Evolutionary conservation across 2,329 filamentous ascomycete species (phyloP), one percentile per base, ranked within the genome.

Genomic region (Shiraia sp.): DNA sequence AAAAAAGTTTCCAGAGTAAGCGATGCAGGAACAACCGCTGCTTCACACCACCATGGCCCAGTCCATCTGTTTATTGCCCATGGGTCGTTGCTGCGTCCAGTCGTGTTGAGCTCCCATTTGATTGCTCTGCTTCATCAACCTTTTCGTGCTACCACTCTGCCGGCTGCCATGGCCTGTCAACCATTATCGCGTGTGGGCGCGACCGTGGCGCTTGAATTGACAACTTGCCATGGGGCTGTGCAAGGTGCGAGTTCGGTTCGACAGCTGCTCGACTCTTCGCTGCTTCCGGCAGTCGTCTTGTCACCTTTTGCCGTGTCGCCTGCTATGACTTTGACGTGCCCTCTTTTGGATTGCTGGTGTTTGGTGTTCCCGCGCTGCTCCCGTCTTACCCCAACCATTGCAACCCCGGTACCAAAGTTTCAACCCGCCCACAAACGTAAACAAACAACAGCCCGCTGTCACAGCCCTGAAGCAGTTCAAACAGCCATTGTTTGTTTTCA

Each of bases 1-100:
- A 44, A 32, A 51, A 49, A 40, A 44, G 45, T 31, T 10, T 40
- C 42, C 42, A 51, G 50, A 51, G 40, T 54, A 57, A 59, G 49
- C 52, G 30, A 52, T 51, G 55, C 57, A 63, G 56, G 52, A 57
- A 56, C 54, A 55, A 34, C 33, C 32, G 48, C 51, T 45, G 40
- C 34, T 45, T 44, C 42, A 45, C 35, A 39, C 42, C 24, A 26
- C 34, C 35, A 40, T 39, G 34, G 37, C 19, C 22, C 17, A 37
- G 34, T 40, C 31, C 35, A 30, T 33, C 19, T 22, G 19, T 8
- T 22, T 22, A 4, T 22, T 22, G 19, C 8, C 19, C 19, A 8
- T 22, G 19, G 19, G 19, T 22, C 19, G 8, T 22, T 22, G 19
- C 19, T 33, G 19, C 19, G 37, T 38, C 36, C 38, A 24, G 41